Evolutionary conservation across 495 filamentous ascomycete genomes (phyloP).

Genomic region (Hypoxylon trugodes): DNA sequence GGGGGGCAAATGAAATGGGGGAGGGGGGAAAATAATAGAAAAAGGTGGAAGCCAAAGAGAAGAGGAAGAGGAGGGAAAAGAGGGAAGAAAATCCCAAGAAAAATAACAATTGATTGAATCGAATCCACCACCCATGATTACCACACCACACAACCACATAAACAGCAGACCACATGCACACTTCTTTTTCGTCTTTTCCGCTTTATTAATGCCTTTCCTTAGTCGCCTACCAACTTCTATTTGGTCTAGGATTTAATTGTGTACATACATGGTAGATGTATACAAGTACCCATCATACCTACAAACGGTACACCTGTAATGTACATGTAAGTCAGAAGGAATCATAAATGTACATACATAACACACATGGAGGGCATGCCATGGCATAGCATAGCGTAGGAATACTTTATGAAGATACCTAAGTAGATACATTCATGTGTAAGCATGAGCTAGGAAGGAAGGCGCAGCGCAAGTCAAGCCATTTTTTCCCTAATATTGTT

Average conservation of each 20-base stretch:
- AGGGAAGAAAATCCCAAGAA: background rate
- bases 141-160: conserved; percentile 36
- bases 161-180: conserved; percentile 38
- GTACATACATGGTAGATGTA: too few species aligned
- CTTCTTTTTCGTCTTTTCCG: too few species aligned
- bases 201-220: conserved; percentile 11
- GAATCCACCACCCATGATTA: conserved; percentile 20
- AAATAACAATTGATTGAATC: conserved; percentile 4
- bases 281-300: too few species aligned
- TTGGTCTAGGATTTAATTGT: background rate
- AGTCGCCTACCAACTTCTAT: conserved; percentile 12
- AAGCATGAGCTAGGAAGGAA: conserved; percentile 18
- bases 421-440: background rate
- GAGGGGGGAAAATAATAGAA: conserved; percentile 1
- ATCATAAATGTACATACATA: too few species aligned
- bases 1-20: background rate
- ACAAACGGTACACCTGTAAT: too few species aligned
- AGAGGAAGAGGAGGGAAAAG: conserved; percentile 8
- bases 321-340: too few species aligned
- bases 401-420: background rate
- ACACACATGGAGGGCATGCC: too few species aligned
- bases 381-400: too few species aligned
- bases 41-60: conserved; percentile 18
- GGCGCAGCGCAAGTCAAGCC: conserved; percentile 32
- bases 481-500: conserved; percentile 31